Conservation (phyloP, 1,284 basidiomycete species). For the Leccinum pachyderme region DNA sequence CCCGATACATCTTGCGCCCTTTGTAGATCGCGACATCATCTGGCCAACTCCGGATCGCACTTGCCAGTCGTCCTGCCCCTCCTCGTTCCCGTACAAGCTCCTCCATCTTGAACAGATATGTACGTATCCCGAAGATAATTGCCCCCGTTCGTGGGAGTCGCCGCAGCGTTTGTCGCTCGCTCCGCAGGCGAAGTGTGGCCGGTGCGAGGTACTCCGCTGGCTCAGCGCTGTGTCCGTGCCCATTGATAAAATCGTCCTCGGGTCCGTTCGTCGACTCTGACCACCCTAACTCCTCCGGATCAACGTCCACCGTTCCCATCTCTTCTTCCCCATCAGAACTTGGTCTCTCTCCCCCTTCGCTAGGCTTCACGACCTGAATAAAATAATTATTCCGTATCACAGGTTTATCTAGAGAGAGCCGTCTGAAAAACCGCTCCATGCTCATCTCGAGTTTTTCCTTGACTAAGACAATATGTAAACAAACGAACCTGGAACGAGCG, state of each 20-base stretch:
- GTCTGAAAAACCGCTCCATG: slow-evolving; percentile 67
- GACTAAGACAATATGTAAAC: slow-evolving; percentile 41
- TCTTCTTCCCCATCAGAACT: slow-evolving; percentile 14
- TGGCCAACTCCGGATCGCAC: slow-evolving; percentile 67
- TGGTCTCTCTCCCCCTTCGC: background rate
- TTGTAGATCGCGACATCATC: slow-evolving; percentile 63
- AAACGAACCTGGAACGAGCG: background rate
- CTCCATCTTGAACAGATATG: slow-evolving; percentile 61
- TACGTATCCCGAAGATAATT: slow-evolving; percentile 72
- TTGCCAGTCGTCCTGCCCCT: slow-evolving; percentile 65
- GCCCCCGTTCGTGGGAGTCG: slow-evolving; percentile 65
- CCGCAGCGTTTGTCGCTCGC: slow-evolving; percentile 72
- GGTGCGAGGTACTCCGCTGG: slow-evolving; percentile 32
- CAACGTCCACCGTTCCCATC: slow-evolving; percentile 31
- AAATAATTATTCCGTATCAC: slow-evolving; percentile 72
- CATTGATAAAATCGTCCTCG: slow-evolving; percentile 53
- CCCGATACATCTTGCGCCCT: slow-evolving; percentile 50
- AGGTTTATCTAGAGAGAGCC: slow-evolving; percentile 62
- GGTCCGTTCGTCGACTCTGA: slow-evolving; percentile 60
- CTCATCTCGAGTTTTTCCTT: slow-evolving; percentile 61
- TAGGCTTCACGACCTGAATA: slow-evolving; percentile 50
- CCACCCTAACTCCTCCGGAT: slow-evolving; percentile 70
- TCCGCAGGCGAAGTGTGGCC: slow-evolving; percentile 55
- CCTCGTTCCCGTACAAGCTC: slow-evolving; percentile 59
- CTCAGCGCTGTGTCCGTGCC: slow-evolving; percentile 32